Evolutionary conservation across 2,329 filamentous ascomycete species (phyloP).

Genomic region (Aphanoascus verrucosus): DNA sequence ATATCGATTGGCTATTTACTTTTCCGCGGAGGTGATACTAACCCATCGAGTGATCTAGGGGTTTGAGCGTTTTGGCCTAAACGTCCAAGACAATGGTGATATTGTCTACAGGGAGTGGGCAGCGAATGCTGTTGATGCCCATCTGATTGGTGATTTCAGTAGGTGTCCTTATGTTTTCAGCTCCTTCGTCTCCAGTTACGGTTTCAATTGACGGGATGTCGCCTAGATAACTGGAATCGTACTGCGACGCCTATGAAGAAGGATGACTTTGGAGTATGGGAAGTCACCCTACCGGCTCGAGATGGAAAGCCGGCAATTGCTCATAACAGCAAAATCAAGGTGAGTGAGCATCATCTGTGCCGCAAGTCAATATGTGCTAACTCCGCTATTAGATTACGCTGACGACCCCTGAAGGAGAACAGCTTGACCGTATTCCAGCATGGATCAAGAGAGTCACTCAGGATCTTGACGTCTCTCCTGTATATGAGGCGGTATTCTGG

Average conservation of each 20-base stretch:
- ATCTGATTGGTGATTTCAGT: slow-evolving; percentile 92
- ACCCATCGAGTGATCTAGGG: slow-evolving; percentile 46
- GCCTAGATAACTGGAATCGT: slow-evolving; percentile 70
- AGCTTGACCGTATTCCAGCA: slow-evolving; percentile 77
- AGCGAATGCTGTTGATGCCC: slow-evolving; percentile 73
- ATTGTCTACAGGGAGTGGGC: slow-evolving; percentile 95
- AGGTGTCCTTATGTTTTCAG: slow-evolving; percentile 26
- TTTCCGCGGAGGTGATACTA: slow-evolving; percentile 3
- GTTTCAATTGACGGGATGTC: background rate
- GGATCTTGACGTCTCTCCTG: slow-evolving; percentile 75
- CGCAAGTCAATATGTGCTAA: background rate
- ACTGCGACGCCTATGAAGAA: slow-evolving; percentile 78
- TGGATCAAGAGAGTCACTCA: slow-evolving; percentile 98
- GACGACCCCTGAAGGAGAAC: slow-evolving; percentile 64
- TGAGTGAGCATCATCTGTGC: slow-evolving; percentile 30
- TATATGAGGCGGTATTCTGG: slow-evolving; percentile 95
- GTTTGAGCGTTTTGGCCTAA: slow-evolving; percentile 76
- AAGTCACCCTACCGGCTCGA: slow-evolving; percentile 63
- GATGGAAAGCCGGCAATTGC: slow-evolving; percentile 68
- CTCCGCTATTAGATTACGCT: slow-evolving; percentile 60
- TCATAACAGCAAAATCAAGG: slow-evolving; percentile 95
- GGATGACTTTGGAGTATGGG: slow-evolving; percentile 75
- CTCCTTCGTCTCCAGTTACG: background rate
- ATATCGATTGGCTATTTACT: background rate
- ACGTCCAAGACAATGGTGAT: slow-evolving; percentile 68